Base-by-base conservation (phyloP, 176 grass and related monocot genomes). In the Olyra latifolia region DNA sequence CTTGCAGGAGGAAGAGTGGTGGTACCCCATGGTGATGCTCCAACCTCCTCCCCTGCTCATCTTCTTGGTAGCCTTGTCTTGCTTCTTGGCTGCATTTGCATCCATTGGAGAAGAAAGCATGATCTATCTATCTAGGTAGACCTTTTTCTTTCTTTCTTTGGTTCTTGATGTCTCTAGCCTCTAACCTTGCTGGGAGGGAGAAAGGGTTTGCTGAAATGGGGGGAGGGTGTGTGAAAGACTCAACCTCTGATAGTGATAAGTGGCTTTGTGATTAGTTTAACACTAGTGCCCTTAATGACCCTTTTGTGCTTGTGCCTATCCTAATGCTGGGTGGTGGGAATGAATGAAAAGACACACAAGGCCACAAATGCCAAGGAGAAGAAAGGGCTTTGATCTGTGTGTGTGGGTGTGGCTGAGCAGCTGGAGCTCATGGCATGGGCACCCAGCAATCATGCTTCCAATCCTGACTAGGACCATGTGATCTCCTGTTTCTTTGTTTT, bases 321-420 rank as follows among this genome's bases (percentile, higher is more conserved):
- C 27, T 49, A 81, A 71, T 81, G 82, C 20, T 39, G 43, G 35
- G 1, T 85, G 52, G 55, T 81, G 82, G 77, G 56, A 35, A 50
- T 30, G 82, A 85, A 85, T 85, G 77, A 75, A 89, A 89, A 89
- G 82, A 70, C 82, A 89, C 82, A 75, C 71, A 81, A 69, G 50
- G 29, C 57, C 77, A 69, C 87, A 45, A 3, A 81, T 85, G 77
- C 87, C 87, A 72, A 88, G 69, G 53, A 76, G 70, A 69, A 69
- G 67, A 85, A 76, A 76, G 76, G 57, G 19, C 9, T 23, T 43
- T 46, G 4, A 50, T 50, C 29, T 35, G 15, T 24, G 54, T 24
- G 54, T n/a, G 73, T 65, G 55, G 24, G 43, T 32, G 43, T 11
- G 62, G 81, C 85, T 82, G 55, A 53, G 80, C 42, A 62, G 3